Conservation (phyloP, 768 basidiomycete species). For the Lactifluus pinguis region DNA sequence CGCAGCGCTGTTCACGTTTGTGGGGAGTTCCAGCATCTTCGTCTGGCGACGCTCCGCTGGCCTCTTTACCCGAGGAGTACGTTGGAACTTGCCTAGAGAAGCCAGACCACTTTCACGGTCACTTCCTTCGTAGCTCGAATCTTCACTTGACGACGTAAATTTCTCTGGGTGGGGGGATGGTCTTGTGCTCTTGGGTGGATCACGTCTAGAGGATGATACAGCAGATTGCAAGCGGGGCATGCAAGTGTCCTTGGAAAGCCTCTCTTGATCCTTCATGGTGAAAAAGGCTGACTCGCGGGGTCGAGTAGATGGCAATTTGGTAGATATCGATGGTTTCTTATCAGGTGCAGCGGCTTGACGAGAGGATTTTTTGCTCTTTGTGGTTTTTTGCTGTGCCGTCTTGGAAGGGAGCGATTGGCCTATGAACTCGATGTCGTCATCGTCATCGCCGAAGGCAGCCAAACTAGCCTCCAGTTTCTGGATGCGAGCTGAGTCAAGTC, state of each 20-base stretch:
- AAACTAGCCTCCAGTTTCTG: conserved; percentile 59
- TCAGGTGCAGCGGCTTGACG: neutral
- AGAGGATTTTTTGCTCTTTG: neutral
- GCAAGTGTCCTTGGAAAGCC: conserved; percentile 28
- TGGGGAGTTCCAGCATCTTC: conserved; percentile 50
- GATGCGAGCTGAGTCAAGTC: conserved; percentile 50
- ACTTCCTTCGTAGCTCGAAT: conserved; percentile 36
- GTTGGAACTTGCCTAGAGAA: conserved; percentile 16
- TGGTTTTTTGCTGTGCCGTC: neutral
- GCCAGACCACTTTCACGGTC: conserved; percentile 27
- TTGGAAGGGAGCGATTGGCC: conserved; percentile 27
- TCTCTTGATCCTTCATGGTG: conserved; percentile 29
- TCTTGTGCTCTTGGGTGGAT: conserved; percentile 9
- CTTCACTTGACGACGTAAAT: conserved; percentile 21
- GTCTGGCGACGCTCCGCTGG: conserved; percentile 51
- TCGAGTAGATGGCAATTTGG: neutral
- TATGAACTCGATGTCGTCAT: conserved; percentile 45
- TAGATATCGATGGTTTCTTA: neutral
- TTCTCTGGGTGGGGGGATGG: neutral
- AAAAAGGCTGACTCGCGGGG: conserved; percentile 19
- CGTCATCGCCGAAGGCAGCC: conserved; percentile 51
- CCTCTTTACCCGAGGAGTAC: conserved; percentile 41
- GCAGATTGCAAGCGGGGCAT: conserved; percentile 33
- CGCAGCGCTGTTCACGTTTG: conserved; percentile 32
- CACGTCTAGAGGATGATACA: conserved; percentile 25